A percentile compares a stretch with the other conserved stretches of the same genome.
Evolutionary conservation across 2,329 filamentous ascomycete genomes (phyloP).

Genomic region (Xylaria sp.): DNA sequence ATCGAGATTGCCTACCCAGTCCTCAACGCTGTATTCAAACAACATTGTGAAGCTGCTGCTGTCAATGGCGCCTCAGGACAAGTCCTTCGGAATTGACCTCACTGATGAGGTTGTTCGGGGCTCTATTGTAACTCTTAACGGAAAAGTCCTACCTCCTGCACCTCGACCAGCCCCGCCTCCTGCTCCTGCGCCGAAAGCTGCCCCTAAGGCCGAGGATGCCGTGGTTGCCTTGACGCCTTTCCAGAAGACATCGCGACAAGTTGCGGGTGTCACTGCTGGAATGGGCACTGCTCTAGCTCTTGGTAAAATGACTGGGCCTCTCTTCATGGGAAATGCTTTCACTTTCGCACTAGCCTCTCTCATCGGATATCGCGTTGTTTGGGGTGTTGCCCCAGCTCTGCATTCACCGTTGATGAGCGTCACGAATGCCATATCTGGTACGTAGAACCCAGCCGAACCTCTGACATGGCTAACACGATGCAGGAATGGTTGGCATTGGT

Average conservation of each 20-base stretch:
- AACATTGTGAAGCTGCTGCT: conserved; percentile 91
- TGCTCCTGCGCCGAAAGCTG: conserved; percentile 57
- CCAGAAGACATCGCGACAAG: conserved; percentile 81
- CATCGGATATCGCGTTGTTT: conserved; percentile 88
- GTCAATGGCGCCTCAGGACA: conserved; percentile 81
- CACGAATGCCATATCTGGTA: conserved; percentile 88
- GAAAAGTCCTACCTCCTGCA: conserved; percentile 78
- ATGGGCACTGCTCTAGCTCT: conserved; percentile 81
- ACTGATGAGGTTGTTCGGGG: conserved; percentile 87
- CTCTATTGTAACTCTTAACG: conserved; percentile 83
- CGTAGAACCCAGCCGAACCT: conserved; percentile 14
- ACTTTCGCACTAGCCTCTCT: conserved; percentile 85
- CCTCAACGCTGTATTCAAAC: conserved; percentile 91
- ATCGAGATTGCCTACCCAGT: conserved; percentile 86
- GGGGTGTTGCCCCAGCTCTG: conserved; percentile 84
- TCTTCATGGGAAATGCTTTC: conserved; percentile 90
- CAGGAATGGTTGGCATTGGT: conserved; percentile 85
- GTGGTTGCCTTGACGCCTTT: conserved; percentile 80
- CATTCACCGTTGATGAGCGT: conserved; percentile 93
- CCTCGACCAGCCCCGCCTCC: conserved; percentile 73
- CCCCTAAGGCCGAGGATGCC: conserved; percentile 61
- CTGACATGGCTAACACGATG: conserved; percentile 36
- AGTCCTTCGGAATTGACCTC: conserved; percentile 82
- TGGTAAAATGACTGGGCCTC: conserved; percentile 81
- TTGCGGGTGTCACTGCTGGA: conserved; percentile 77